phyloP scores from a whole-genome alignment of 495 filamentous ascomycete species.

The Trichoderma gamsii region DNA sequence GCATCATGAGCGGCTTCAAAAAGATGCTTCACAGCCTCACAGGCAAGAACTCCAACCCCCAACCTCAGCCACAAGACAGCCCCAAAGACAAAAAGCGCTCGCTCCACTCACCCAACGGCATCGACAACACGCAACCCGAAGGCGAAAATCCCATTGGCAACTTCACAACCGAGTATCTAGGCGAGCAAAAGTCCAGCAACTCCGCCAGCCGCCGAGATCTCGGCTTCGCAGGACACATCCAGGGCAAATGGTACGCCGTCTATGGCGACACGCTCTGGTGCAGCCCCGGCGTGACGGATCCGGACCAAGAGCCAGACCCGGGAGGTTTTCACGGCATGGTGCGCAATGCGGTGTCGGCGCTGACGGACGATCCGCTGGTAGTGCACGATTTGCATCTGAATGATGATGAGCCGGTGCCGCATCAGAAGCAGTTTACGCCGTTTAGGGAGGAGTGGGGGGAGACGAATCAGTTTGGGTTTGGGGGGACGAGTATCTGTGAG shows the following conservation, averaged over 20 bases:
- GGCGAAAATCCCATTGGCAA: slow-evolving; percentile 28
- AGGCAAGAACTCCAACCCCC: neutral
- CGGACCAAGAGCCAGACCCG: slow-evolving; percentile 22
- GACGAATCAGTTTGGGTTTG: slow-evolving; percentile 29
- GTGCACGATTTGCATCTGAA: slow-evolving; percentile 29
- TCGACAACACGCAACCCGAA: slow-evolving; percentile 31
- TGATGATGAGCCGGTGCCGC: slow-evolving; percentile 26
- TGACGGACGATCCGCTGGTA: slow-evolving; percentile 28
- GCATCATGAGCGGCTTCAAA: slow-evolving; percentile 5
- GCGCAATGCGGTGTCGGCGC: slow-evolving; percentile 26
- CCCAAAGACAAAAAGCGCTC: neutral
- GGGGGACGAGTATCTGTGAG: slow-evolving; percentile 33
- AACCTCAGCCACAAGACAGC: neutral
- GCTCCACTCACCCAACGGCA: neutral
- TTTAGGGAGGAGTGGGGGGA: slow-evolving; percentile 31
- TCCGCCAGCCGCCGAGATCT: slow-evolving; percentile 35
- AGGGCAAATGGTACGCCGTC: slow-evolving; percentile 33
- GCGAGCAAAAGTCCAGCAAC: slow-evolving; percentile 31
- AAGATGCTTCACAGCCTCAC: neutral
- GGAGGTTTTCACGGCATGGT: slow-evolving; percentile 35
- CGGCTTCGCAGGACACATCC: slow-evolving; percentile 35
- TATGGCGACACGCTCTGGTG: slow-evolving; percentile 36
- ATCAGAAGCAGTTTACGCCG: slow-evolving; percentile 31
- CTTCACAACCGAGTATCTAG: slow-evolving; percentile 24
- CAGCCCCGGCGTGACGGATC: slow-evolving; percentile 26